Evolutionary conservation across 371 early-diverging fungal species (phyloP).

Genomic region (Dichotomocladium elegans): DNA sequence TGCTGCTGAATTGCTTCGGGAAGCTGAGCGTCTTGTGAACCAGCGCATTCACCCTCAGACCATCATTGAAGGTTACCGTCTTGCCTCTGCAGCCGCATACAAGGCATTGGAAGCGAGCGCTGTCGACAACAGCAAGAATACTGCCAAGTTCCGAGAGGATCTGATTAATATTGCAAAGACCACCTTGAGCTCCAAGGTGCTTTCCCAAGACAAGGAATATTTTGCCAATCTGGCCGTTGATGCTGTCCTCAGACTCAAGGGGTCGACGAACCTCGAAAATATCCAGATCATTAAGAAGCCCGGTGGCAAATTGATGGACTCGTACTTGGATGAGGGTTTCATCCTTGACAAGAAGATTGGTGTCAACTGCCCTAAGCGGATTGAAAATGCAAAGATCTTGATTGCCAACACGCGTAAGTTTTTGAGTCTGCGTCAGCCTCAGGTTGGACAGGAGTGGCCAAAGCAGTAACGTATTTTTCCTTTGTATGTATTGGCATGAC

Average conservation of each 20-base stretch:
- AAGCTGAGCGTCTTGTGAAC: constrained; percentile 92
- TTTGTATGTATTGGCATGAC: background rate
- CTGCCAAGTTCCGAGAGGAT: constrained; percentile 78
- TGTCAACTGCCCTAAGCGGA: constrained; percentile 94
- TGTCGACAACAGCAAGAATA: constrained; percentile 70
- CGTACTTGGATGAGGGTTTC: constrained; percentile 97
- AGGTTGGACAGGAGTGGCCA: background rate
- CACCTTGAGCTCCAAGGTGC: constrained; percentile 97
- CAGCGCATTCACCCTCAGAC: constrained; percentile 98
- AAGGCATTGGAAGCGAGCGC: constrained; percentile 85
- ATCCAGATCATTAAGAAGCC: constrained; percentile 99
- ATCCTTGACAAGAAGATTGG: constrained; percentile 98
- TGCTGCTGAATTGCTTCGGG: constrained; percentile 95
- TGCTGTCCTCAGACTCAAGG: constrained; percentile 94
- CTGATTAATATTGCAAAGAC: constrained; percentile 98
- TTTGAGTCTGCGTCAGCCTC: background rate
- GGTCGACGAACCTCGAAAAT: constrained; percentile 95
- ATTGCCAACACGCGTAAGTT: constrained; percentile 95
- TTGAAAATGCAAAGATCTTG: constrained; percentile 96
- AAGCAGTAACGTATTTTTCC: background rate
- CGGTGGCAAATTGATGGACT: constrained; percentile 95
- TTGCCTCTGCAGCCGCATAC: constrained; percentile 87
- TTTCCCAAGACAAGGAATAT: constrained; percentile 95
- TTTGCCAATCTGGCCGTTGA: constrained; percentile 97
- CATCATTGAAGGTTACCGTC: constrained; percentile 95